Base-by-base conservation (phyloP, 2,329 filamentous ascomycete genomes). In the Fusarium subglutinans region DNA sequence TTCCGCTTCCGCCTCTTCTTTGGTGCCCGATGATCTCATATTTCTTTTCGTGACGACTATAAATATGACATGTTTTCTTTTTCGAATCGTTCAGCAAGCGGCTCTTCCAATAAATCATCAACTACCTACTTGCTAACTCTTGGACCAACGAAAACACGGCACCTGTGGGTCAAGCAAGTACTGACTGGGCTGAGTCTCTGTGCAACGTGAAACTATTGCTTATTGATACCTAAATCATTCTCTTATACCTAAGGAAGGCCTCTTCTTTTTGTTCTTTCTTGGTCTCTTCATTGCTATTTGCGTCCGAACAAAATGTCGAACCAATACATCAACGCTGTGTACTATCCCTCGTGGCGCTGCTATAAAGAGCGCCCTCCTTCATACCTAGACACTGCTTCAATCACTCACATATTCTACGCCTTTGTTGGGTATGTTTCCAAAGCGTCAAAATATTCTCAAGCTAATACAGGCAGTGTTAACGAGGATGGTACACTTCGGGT, bases 271-370 rank as follows among this genome's bases (percentile, higher is more conserved):
- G 8, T n/a, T 50, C n/a, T 13, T 43, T 15, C 28, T 26, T 40
- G 22, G 5, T 26, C 28, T 24, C 24, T 17, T 44, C 30, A 20
- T 43, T 24, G 37, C n/a, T 26, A 12, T 30, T 43, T n/a, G 24
- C 2, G 15, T 38, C 20, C 6, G 12, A 17, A 30, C 59, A 65
- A 57, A 24, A 70, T 78, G 74, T 44, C 76, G 8, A 22, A 11
- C n/a, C 59, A 65, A 40, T 75, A 77, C 55, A 78, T 79, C 59
- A 84, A 84, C 53, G 82, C 82, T 20, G 82, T 91, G 3, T 92
- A 92, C 81, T 92, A 91, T 79, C 90, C 90, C 10, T 91, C 90
- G 73, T 92, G 90, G 90, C 84, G 86, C 63, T 86, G 91, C 64
- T 91, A 92, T 81, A 86, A 86, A 68, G 84, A 87, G 61, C 87